phyloP scores from a whole-genome alignment of 768 basidiomycete species.

The Auriscalpium microsporum region DNA sequence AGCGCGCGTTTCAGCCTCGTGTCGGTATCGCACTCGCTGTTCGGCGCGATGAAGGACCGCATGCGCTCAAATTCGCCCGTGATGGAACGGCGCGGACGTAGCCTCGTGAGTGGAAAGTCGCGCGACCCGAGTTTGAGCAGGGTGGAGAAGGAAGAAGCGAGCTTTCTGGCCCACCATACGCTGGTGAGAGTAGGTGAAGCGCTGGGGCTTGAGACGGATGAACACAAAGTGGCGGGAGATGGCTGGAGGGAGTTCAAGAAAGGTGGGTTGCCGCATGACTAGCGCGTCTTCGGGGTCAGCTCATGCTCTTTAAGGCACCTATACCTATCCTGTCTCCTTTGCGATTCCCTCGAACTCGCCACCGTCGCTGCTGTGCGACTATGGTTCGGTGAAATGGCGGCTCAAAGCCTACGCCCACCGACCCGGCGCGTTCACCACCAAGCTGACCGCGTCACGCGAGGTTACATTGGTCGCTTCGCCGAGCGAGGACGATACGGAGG shows the following conservation, averaged over 20 bases:
- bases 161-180: slow-evolving; percentile 25
- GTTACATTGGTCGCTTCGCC: slow-evolving; percentile 71
- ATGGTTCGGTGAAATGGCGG: slow-evolving; percentile 70
- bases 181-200: slow-evolving; percentile 33
- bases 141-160: slow-evolving; percentile 13
- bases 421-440: slow-evolving; percentile 71
- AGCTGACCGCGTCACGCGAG: slow-evolving; percentile 60
- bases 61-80: slow-evolving; percentile 7
- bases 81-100: neutral
- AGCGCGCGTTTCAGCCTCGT: slow-evolving; percentile 9
- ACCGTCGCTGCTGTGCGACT: slow-evolving; percentile 65
- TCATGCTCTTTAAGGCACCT: slow-evolving; percentile 49
- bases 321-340: slow-evolving; percentile 92
- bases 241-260: slow-evolving; percentile 86
- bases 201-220: slow-evolving; percentile 30
- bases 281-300: neutral
- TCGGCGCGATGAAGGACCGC: slow-evolving; percentile 5
- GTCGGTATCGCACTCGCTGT: slow-evolving; percentile 6
- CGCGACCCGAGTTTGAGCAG: neutral
- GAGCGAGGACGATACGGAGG: slow-evolving; percentile 80
- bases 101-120: neutral
- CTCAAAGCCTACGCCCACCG: slow-evolving; percentile 79
- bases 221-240: slow-evolving; percentile 34
- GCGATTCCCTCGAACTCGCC: slow-evolving; percentile 73
- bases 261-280: slow-evolving; percentile 36